Conservation (phyloP, 164 flowering plant genomes). For the Macadamia integrifolia region DNA sequence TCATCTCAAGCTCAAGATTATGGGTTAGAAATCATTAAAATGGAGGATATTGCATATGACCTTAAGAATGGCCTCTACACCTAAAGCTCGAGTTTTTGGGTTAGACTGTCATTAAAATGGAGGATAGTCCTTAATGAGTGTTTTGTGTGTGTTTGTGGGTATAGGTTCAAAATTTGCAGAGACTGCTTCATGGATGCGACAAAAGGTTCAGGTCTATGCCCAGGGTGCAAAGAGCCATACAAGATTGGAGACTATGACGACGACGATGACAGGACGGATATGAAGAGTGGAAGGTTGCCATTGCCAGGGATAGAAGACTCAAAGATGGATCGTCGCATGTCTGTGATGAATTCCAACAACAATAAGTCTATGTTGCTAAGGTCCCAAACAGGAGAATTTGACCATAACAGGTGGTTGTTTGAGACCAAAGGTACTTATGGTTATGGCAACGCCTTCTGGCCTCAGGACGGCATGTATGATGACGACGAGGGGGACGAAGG, state of each 20-base stretch:
- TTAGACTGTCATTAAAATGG: too few relatives aligned
- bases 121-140: too few relatives aligned
- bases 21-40: too few relatives aligned
- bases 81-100: too few relatives aligned
- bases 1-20: too few relatives aligned
- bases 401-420: conserved; percentile 72
- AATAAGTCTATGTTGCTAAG: conserved; percentile 60
- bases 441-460: conserved; percentile 85
- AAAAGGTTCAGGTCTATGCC: conserved; percentile 52
- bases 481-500: conserved; percentile 37
- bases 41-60: too few relatives aligned
- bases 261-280: neutral
- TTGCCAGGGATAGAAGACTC: neutral
- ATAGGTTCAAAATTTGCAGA: conserved; percentile 56
- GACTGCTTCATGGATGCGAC: conserved; percentile 63
- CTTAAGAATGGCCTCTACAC: too few relatives aligned
- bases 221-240: conserved; percentile 64
- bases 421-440: conserved; percentile 85
- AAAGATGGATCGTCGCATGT: neutral
- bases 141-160: neutral
- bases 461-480: conserved; percentile 42
- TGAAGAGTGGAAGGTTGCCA: neutral
- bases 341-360: conserved; percentile 6
- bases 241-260: conserved; percentile 50
- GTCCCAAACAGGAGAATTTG: conserved; percentile 78